Percentiles rank a stretch among this genome's conserved stretches.
Evolutionary conservation across 345 rosid genomes (phyloP).

Genomic region (Salix suchowensis): DNA sequence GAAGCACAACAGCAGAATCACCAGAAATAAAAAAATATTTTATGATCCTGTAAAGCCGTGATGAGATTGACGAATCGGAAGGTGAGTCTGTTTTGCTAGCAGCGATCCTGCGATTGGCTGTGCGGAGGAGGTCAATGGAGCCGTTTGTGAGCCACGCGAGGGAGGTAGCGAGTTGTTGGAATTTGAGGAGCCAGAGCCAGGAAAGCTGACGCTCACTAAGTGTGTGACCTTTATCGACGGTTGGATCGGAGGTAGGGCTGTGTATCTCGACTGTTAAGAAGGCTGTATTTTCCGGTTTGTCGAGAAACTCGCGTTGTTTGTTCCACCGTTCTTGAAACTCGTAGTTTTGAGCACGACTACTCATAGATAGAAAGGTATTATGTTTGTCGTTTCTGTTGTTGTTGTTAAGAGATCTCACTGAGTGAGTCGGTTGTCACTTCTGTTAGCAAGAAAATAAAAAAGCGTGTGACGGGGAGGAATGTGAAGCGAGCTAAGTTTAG

Average conservation of each 20-base stretch:
- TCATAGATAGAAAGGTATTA: constrained; percentile 9
- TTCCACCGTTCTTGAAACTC: constrained; percentile 89
- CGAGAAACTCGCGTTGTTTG: constrained; percentile 55
- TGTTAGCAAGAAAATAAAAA: too few relatives aligned
- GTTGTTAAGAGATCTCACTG: not conserved
- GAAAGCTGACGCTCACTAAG: constrained; percentile 76
- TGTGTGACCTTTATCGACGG: constrained; percentile 48
- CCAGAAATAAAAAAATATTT: constrained; percentile 48
- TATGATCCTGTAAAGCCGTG: constrained; percentile 55
- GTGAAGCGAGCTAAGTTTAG: too few relatives aligned
- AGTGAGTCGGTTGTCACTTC: too few relatives aligned
- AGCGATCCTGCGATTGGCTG: constrained; percentile 70
- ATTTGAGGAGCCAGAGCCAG: constrained; percentile 57
- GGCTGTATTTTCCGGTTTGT: constrained; percentile 19
- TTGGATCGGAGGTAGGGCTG: constrained; percentile 32
- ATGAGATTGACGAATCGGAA: constrained; percentile 34
- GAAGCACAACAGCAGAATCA: constrained; percentile 49
- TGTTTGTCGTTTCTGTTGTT: not conserved
- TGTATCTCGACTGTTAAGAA: constrained; percentile 54
- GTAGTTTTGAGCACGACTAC: constrained; percentile 38
- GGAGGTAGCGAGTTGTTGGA: constrained; percentile 58
- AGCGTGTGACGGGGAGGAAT: too few relatives aligned
- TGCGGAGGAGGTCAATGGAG: constrained; percentile 49
- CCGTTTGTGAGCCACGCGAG: constrained; percentile 47
- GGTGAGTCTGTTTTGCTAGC: constrained; percentile 20